Conservation (phyloP, 1,284 basidiomycete genomes). For the Sporisorium exsertum region DNA sequence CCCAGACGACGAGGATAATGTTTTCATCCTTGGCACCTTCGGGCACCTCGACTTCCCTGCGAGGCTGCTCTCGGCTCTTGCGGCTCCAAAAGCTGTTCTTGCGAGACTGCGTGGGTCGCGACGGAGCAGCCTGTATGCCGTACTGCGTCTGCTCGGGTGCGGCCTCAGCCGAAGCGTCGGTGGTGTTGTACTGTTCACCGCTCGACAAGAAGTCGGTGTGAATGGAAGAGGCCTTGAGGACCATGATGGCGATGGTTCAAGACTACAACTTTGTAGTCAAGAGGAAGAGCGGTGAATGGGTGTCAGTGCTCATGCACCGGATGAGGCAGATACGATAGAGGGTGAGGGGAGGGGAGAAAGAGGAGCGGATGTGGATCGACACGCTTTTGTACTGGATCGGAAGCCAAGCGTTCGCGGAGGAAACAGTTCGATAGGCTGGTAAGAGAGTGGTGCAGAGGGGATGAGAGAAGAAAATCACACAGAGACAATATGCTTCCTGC, state of each 20-base stretch:
- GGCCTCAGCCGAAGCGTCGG: constrained; percentile 31
- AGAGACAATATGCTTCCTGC: too few relatives aligned
- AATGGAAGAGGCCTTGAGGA: constrained; percentile 58
- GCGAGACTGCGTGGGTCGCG: constrained; percentile 29
- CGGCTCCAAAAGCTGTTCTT: constrained; percentile 53
- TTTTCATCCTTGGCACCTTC: constrained; percentile 45
- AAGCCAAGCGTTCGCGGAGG: not conserved
- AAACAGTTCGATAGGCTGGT: constrained; percentile 23
- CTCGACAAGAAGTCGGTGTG: constrained; percentile 57
- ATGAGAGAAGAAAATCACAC: too few relatives aligned
- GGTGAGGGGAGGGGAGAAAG: not conserved
- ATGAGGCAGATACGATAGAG: not conserved
- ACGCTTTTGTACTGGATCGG: constrained; percentile 23
- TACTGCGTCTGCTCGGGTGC: constrained; percentile 7
- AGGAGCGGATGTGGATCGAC: not conserved
- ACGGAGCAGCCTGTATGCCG: not conserved
- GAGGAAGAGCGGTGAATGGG: not conserved
- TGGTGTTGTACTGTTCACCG: constrained; percentile 50
- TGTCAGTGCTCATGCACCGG: not conserved
- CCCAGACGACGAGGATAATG: constrained; percentile 59
- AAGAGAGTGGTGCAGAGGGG: not conserved
- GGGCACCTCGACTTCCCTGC: constrained; percentile 33
- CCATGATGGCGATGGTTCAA: constrained; percentile 34
- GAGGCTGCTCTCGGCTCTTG: constrained; percentile 41
- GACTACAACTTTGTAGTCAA: not conserved